Percentiles rank a stretch among this genome's conserved stretches.
These are phyloP conservation scores for Paramecium pentaurelia DNA, from an alignment of 73 alveolate genomes.

Conservation along the genomic window DNA sequence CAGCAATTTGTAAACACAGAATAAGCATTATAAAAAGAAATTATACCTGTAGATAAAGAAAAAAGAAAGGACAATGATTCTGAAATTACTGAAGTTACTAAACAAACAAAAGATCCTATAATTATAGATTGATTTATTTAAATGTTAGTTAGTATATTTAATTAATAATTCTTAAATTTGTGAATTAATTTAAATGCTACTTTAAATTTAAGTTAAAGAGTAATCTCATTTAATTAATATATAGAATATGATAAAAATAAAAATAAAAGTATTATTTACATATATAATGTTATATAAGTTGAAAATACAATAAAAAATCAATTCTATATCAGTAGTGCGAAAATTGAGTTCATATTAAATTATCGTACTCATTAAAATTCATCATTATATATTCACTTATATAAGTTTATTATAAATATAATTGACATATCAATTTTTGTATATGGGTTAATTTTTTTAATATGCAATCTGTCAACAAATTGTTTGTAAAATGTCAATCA, in stretches of 20 bases:
- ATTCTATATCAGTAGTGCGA: neutral
- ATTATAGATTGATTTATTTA: neutral
- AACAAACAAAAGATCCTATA: neutral
- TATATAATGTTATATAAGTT: no score
- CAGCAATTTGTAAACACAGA: neutral
- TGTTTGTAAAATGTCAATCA: neutral
- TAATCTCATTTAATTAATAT: no score
- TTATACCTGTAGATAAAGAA: neutral
- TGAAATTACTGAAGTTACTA: neutral
- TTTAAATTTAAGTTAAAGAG: no score
- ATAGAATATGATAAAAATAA: no score
- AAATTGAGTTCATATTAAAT: neutral
- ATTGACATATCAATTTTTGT: neutral
- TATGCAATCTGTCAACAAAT: slow-evolving; percentile 16
- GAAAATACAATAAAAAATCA: neutral
- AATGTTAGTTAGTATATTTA: neutral
- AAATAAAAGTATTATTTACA: no score
- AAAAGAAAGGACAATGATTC: neutral
- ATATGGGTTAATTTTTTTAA: neutral
- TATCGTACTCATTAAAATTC: slow-evolving; percentile 10
- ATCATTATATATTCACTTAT: neutral
- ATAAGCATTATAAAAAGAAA: neutral
- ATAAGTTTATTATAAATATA: neutral
- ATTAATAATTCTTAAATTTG: neutral
- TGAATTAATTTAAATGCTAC: no score